Conservation (phyloP, 2,329 filamentous ascomycete species). For the Didymella segeticola region DNA sequence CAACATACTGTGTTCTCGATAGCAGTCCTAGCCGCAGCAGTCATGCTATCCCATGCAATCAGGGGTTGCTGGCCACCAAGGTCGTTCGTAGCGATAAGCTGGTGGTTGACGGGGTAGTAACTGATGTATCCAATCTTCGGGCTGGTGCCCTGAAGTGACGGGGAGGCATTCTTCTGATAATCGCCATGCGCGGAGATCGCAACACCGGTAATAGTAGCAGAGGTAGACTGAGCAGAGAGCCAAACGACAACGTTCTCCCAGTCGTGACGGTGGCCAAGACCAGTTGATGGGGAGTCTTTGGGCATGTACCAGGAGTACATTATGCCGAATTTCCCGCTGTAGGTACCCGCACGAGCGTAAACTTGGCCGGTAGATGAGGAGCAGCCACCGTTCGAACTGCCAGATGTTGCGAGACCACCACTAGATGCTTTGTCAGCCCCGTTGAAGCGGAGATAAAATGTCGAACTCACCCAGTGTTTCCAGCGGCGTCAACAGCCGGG, state of each 20-base stretch:
- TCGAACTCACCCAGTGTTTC: constrained; percentile 61
- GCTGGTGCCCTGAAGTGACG: constrained; percentile 50
- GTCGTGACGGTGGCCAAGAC: constrained; percentile 61
- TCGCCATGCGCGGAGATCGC: constrained; percentile 61
- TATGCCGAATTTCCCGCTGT: constrained; percentile 54
- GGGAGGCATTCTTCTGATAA: constrained; percentile 50
- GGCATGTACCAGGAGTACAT: constrained; percentile 63
- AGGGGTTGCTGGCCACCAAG: constrained; percentile 56
- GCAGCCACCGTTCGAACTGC: constrained; percentile 51
- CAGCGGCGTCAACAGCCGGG: constrained; percentile 64
- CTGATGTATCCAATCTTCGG: constrained; percentile 59
- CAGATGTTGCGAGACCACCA: constrained; percentile 53
- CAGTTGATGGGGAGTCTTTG: constrained; percentile 55
- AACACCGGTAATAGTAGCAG: constrained; percentile 56
- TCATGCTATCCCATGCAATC: constrained; percentile 60
- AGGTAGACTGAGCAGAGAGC: constrained; percentile 51
- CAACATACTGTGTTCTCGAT: constrained; percentile 49
- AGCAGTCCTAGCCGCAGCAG: constrained; percentile 51
- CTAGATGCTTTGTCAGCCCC: constrained; percentile 30
- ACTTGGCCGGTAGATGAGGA: constrained; percentile 58
- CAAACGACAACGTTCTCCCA: constrained; percentile 64
- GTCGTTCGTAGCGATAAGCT: constrained; percentile 51
- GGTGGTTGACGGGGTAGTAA: constrained; percentile 57
- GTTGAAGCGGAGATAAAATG: not conserved
- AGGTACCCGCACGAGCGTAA: constrained; percentile 55